These are phyloP conservation scores for Lepidopterella palustris DNA, from an alignment of 495 filamentous ascomycete genomes.

Conservation along the genomic window DNA sequence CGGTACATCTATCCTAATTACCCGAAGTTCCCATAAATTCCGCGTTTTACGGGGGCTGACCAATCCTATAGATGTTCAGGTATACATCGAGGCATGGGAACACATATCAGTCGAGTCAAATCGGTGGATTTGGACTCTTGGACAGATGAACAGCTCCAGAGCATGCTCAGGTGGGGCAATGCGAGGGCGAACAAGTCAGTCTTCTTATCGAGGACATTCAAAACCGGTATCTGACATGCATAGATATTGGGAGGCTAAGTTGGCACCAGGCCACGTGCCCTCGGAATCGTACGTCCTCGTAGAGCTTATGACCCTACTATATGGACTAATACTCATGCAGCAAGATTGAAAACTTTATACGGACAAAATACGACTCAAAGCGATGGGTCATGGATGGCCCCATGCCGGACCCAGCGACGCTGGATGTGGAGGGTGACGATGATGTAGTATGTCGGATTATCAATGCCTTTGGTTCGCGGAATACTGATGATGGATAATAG, in stretches of 20 bases:
- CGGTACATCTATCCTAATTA: constrained; percentile 42
- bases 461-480: not conserved
- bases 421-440: constrained; percentile 77
- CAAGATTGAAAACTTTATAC: constrained; percentile 99
- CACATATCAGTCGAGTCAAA: constrained; percentile 95
- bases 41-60: constrained; percentile 4
- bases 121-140: constrained; percentile 95
- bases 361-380: constrained; percentile 97
- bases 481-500: constrained; percentile 32
- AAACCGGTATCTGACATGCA: constrained; percentile 5
- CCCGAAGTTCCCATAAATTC: constrained; percentile 3
- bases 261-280: constrained; percentile 85
- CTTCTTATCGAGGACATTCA: not conserved
- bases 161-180: constrained; percentile 91
- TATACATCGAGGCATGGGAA: constrained; percentile 97
- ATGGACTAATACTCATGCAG: constrained; percentile 34
- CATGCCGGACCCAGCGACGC: constrained; percentile 83
- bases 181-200: constrained; percentile 82
- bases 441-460: constrained; percentile 19
- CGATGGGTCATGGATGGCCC: constrained; percentile 96
- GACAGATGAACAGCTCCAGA: constrained; percentile 96
- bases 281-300: constrained; percentile 66
- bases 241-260: constrained; percentile 91
- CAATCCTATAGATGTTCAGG: constrained; percentile 64
- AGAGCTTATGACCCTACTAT: not conserved